Conservation (phyloP, 2,329 filamentous ascomycete species). For the Cladosporium oxysporum region DNA sequence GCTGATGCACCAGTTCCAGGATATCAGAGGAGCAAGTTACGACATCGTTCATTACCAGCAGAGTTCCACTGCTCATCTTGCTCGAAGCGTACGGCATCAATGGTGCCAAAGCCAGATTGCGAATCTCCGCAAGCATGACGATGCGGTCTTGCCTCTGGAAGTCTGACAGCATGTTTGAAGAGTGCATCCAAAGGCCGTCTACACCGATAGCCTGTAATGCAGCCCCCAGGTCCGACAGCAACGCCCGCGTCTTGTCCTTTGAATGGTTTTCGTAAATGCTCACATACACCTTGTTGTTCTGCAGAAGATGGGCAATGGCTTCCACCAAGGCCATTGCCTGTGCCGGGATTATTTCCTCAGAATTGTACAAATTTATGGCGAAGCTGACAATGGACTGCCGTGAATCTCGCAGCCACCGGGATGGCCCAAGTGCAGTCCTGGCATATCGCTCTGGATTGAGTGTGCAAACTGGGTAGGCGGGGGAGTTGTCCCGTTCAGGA, state of each 20-base stretch:
- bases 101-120: slow-evolving; percentile 17
- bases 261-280: slow-evolving; percentile 21
- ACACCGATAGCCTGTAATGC: slow-evolving; percentile 15
- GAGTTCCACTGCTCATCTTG: background rate
- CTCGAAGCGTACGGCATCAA: slow-evolving; percentile 13
- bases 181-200: slow-evolving; percentile 18
- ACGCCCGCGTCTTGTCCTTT: slow-evolving; percentile 5
- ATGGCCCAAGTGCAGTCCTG: background rate
- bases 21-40: slow-evolving; percentile 19
- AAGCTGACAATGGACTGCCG: slow-evolving; percentile 9
- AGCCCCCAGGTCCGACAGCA: slow-evolving; percentile 13
- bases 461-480: background rate
- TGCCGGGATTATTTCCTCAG: slow-evolving; percentile 17
- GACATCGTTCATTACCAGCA: slow-evolving; percentile 21
- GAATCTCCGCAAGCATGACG: slow-evolving; percentile 20
- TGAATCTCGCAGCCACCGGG: background rate
- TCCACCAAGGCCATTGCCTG: slow-evolving; percentile 13
- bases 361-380: slow-evolving; percentile 17
- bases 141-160: slow-evolving; percentile 4
- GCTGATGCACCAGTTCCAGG: slow-evolving; percentile 18
- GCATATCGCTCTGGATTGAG: slow-evolving; percentile 3
- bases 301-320: slow-evolving; percentile 13
- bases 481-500: background rate
- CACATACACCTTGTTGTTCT: slow-evolving; percentile 14
- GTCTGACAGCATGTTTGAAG: slow-evolving; percentile 17